These are phyloP conservation scores for Staphylotrichum tortipilum DNA, from an alignment of 495 filamentous ascomycete genomes.

Conservation along the genomic window DNA sequence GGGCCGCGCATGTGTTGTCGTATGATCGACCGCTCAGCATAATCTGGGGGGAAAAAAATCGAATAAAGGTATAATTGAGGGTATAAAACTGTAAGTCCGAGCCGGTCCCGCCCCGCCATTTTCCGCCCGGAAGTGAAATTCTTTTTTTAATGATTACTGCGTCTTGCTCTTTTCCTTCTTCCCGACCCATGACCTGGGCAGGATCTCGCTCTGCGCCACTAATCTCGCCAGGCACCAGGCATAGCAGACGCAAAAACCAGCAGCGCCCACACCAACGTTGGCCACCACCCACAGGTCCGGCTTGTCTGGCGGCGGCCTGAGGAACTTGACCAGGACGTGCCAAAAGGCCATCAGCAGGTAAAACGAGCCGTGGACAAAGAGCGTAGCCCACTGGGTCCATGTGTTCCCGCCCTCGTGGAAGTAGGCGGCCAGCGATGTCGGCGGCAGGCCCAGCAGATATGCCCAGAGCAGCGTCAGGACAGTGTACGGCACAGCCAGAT, in stretches of 20 bases:
- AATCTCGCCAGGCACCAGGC: constrained; percentile 78
- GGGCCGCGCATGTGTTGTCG: no score
- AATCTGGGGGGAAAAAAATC: not conserved
- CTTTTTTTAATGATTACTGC: no score
- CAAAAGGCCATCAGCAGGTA: constrained; percentile 69
- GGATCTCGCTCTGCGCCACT: constrained; percentile 48
- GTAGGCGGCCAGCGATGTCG: constrained; percentile 62
- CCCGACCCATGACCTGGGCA: constrained; percentile 18
- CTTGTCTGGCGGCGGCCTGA: constrained; percentile 60
- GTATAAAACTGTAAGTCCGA: constrained; percentile 1
- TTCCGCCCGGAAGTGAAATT: no score
- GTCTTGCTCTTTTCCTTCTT: constrained; percentile 31
- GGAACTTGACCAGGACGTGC: constrained; percentile 65
- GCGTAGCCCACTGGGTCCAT: constrained; percentile 45
- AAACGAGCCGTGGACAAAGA: constrained; percentile 60
- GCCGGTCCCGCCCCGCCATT: not conserved
- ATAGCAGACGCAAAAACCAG: constrained; percentile 79
- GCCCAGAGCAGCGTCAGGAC: constrained; percentile 81
- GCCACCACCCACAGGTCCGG: constrained; percentile 91
- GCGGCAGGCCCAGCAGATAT: constrained; percentile 79
- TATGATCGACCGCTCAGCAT: no score
- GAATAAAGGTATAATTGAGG: not conserved
- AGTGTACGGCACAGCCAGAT: constrained; percentile 72
- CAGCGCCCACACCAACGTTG: constrained; percentile 78
- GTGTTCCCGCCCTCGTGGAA: constrained; percentile 37